These are phyloP conservation scores for Spiraea crenata DNA, from an alignment of 331 rosid genomes.

Conservation along the genomic window DNA sequence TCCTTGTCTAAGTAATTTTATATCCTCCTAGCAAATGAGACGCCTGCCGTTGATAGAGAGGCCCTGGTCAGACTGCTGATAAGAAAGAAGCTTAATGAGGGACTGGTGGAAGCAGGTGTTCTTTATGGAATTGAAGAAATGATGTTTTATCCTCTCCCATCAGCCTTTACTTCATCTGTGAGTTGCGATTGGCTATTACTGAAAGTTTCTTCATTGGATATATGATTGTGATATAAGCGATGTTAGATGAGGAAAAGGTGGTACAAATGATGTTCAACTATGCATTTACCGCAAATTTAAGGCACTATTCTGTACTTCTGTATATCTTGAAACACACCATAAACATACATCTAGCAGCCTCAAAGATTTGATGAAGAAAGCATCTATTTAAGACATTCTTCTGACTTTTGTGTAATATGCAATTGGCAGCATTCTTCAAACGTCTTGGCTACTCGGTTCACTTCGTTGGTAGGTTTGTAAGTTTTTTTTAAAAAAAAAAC, in stretches of 20 bases:
- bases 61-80: constrained; percentile 30
- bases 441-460: constrained; percentile 32
- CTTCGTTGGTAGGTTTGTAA: constrained; percentile 29
- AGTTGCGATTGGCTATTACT: constrained; percentile 17
- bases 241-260: no score
- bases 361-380: background rate
- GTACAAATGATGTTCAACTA: no score
- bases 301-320: background rate
- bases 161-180: constrained; percentile 31
- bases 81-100: constrained; percentile 18
- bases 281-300: no score
- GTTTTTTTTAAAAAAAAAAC: background rate
- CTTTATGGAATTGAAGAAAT: constrained; percentile 28
- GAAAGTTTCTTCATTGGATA: background rate
- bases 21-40: constrained; percentile 16
- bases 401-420: constrained; percentile 17
- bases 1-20: constrained; percentile 4
- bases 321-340: background rate
- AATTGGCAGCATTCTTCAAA: constrained; percentile 26
- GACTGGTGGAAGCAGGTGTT: constrained; percentile 15
- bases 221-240: background rate
- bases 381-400: background rate
- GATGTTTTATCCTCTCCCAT: constrained; percentile 10
- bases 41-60: constrained; percentile 15
- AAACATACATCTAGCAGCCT: background rate